Base-by-base conservation (phyloP, 2,329 filamentous ascomycete genomes). In the Diplocarpon rosae region DNA sequence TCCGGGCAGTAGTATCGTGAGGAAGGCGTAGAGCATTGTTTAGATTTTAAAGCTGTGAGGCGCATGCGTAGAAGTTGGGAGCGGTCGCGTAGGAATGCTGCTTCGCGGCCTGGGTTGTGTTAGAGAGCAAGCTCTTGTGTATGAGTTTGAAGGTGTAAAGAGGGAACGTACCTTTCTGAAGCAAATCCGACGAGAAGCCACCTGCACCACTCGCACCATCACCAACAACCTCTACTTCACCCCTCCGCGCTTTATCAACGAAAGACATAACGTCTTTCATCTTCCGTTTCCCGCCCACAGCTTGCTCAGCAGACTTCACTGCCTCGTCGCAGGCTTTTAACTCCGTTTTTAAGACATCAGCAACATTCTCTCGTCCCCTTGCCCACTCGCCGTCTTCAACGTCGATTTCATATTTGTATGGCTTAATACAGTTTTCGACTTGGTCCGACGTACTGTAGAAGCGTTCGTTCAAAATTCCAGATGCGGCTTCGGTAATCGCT, bases 1-100 rank as follows among this genome's bases (percentile, higher is more conserved):
- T 98, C 92, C 0, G 92, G 92, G 60, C 92, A 98, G 67, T 92
- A 79, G 67, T 96, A 95, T 69, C 95, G 95, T 70, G 95, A 95
- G 59, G 83, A 82, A 54, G 82, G 73, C 53, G 70, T 78, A 47
- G 80, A 75, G 66, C 92, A 98, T 66, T 95, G 89, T 63, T 90
- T 87, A 13, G 85, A 92, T 63, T 90, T 92, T 46, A 95, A 73
- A 35, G 92, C 92, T 46, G 85, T 64, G 30, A 96, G 74, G 15
- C 92, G 84, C 79, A 96, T 86, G 62, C 85, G 88, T 62, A 98
- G 78, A 44, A 95, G 83, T 51, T 90, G 84, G 16, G 88, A 81
- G 32, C 92, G 83, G 61, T 96, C 90, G 27, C 88, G 85, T 38
- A 98, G 80, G 70, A 98, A 98, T 35, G 90, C 78, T 30, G 88